Evolutionary conservation across 2,329 filamentous ascomycete species (phyloP).

Genomic region (Didymella lethalis): DNA sequence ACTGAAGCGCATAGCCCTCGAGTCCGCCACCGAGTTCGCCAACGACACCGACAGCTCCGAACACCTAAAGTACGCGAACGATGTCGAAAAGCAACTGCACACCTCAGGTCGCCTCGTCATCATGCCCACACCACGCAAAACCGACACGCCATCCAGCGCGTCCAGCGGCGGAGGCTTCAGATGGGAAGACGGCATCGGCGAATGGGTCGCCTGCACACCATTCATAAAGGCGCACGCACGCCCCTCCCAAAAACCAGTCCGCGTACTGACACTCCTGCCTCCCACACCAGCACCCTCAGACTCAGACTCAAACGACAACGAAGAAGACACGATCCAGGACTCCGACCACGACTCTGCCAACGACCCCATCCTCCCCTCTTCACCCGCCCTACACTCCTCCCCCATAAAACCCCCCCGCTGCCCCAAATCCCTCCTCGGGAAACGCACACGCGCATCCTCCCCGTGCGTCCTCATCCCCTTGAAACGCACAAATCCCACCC

Average conservation of each 20-base stretch:
- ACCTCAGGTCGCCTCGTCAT: conserved; percentile 38
- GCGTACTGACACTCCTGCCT: conserved; percentile 35
- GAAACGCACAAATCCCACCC: conserved; percentile 32
- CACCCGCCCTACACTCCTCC: conserved; percentile 36
- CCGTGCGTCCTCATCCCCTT: conserved; percentile 39
- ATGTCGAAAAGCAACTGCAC: conserved; percentile 46
- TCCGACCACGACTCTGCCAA: conserved; percentile 19
- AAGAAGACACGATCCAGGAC: conserved; percentile 10
- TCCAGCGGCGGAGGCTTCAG: conserved; percentile 40
- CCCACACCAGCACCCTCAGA: conserved; percentile 36
- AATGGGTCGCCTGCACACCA: conserved; percentile 56
- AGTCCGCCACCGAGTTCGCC: conserved; percentile 50
- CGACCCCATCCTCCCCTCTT: conserved; percentile 35
- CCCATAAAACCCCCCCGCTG: conserved; percentile 23
- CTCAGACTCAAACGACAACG: conserved; percentile 10
- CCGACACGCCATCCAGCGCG: conserved; percentile 34
- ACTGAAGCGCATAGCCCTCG: conserved; percentile 48
- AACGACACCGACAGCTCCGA: conserved; percentile 36
- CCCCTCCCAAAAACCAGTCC: conserved; percentile 27
- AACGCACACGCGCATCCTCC: conserved; percentile 36
- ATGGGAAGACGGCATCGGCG: conserved; percentile 57
- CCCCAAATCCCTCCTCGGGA: conserved; percentile 20
- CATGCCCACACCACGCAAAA: conserved; percentile 39
- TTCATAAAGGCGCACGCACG: conserved; percentile 36
- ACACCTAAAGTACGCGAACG: conserved; percentile 40